Base-by-base conservation (phyloP, 208 protist species). In the Herpetomonas samuelpessoai region DNA sequence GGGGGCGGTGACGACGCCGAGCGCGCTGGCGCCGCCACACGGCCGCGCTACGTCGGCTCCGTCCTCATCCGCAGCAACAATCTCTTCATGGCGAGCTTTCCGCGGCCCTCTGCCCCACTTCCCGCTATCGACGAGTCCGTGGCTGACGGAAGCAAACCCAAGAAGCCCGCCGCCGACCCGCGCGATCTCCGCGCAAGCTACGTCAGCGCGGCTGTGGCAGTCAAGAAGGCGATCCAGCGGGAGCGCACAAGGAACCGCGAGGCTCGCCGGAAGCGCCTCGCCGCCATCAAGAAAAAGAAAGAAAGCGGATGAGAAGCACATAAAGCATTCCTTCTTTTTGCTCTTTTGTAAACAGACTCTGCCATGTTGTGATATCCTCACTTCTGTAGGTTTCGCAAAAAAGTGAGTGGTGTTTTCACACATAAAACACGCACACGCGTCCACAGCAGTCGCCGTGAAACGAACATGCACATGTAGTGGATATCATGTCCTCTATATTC, bases 11-110 rank as follows among this genome's bases (percentile, higher is more conserved):
- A 71, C 44, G 60, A 65, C 46, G 38, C 51, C 46, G 74, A 85
- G 51, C 26, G 69, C 2, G 62, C 53, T 18, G 74, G 73, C 55
- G 61, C 71, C 16, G 54, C 66, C 31, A 83, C 83, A 24, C 76
- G 79, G 0, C 67, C 71, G 4, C 72, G 77, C 18, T 94, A 81
- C 68, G 62, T 92, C 14, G 88, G 88, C 26, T 79, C 80, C 25
- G 72, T 81, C 19, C 60, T 83, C 12, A 54, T 94, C 9, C 83
- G 88, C 28, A 94, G 88, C 73, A 86, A 72, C 57, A 87, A 81
- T 52, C 38, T 94, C 10, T 47, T 91, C 27, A 71, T 94, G 57
- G 49, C 90, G 27, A 79, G 82, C 39, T 92, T 94, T 59, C 39
- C 68, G 9, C 68, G 71, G 2, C 24, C 28, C 12, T 59, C 58